Conservation (phyloP, 768 basidiomycete genomes). For the Boletus fagicola region DNA sequence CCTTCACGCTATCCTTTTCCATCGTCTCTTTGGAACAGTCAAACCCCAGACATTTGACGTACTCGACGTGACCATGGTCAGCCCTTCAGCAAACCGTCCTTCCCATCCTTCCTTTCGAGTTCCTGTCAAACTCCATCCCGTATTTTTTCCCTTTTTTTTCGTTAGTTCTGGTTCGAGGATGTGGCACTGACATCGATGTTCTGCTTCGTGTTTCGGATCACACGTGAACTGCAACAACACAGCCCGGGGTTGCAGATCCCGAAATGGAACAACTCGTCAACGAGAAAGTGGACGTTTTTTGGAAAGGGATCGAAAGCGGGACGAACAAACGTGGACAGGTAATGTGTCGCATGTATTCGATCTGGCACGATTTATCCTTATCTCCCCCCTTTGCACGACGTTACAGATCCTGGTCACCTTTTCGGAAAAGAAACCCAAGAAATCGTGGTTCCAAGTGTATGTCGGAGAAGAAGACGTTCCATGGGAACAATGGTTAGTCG, state of each 20-base stretch:
- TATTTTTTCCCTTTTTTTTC: too few relatives aligned
- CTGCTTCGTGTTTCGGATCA: not conserved
- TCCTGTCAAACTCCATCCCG: not conserved
- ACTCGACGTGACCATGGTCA: slow-evolving; percentile 80
- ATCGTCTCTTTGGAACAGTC: slow-evolving; percentile 77
- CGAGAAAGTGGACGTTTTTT: slow-evolving; percentile 75
- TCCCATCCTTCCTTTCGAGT: not conserved
- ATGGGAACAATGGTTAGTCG: slow-evolving; percentile 79
- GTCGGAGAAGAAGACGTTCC: slow-evolving; percentile 78
- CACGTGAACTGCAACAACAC: not conserved
- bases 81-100: slow-evolving; percentile 16
- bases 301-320: slow-evolving; percentile 69
- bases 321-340: slow-evolving; percentile 71
- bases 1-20: slow-evolving; percentile 81
- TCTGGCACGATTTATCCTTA: slow-evolving; percentile 22
- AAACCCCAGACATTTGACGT: slow-evolving; percentile 77
- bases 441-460: slow-evolving; percentile 73
- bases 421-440: slow-evolving; percentile 74
- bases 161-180: not conserved
- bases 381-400: not conserved
- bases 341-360: not conserved
- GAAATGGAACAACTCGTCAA: slow-evolving; percentile 70
- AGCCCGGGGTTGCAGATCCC: slow-evolving; percentile 78
- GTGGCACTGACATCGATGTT: not conserved
- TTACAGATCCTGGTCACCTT: slow-evolving; percentile 64